A percentile compares a stretch with the other conserved stretches of the same genome.
These are phyloP conservation scores for Diplodia seriata DNA, from an alignment of 2,329 filamentous ascomycete genomes.

Conservation along the genomic window DNA sequence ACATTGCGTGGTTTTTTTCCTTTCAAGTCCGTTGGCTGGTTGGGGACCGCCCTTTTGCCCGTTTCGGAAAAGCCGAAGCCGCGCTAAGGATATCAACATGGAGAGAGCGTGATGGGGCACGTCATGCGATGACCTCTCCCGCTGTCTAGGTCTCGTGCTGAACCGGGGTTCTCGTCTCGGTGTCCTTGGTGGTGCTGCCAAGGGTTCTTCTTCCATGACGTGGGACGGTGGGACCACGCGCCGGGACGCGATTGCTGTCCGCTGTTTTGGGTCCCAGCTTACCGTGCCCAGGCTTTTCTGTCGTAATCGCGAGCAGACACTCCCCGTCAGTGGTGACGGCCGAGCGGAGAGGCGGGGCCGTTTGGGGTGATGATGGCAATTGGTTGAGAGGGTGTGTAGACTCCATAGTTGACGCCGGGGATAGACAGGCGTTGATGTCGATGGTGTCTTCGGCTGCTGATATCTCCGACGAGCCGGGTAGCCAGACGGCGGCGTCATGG, in stretches of 20 bases:
- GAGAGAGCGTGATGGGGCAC: neutral
- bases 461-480: neutral
- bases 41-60: neutral
- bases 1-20: neutral
- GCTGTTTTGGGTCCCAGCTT: neutral
- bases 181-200: neutral
- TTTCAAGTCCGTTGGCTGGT: neutral
- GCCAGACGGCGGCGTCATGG: neutral
- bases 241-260: neutral
- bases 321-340: no score
- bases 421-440: no score
- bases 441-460: neutral
- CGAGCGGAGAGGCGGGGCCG: neutral
- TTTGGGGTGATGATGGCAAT: neutral
- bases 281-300: neutral
- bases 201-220: no score
- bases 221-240: no score
- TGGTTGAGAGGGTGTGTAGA: neutral
- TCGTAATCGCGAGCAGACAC: neutral
- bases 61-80: neutral
- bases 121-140: neutral
- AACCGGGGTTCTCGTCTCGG: neutral
- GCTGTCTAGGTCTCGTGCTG: neutral
- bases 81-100: no score
- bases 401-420: neutral